Evolutionary conservation across 805 yeast species (phyloP).

Genomic region (Saccharomycopsis guyanensis): DNA sequence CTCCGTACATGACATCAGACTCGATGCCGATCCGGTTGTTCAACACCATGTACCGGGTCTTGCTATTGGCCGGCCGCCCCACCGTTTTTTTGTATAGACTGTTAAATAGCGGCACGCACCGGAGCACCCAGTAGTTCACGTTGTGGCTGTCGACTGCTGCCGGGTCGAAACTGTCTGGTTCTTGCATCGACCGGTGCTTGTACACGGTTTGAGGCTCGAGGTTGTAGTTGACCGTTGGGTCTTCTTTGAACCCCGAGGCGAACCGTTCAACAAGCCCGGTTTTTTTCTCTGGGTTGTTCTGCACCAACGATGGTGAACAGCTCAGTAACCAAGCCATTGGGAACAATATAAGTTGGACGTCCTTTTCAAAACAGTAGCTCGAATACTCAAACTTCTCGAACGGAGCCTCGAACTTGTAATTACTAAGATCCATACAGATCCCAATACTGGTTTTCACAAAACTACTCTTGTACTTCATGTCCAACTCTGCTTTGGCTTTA

Average conservation of each 20-base stretch:
- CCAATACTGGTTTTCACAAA: constrained; percentile 53
- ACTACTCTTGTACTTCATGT: constrained; percentile 5
- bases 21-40: constrained; percentile 81
- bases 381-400: constrained; percentile 71
- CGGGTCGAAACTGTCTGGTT: neutral
- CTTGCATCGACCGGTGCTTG: neutral
- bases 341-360: constrained; percentile 51
- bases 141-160: constrained; percentile 40
- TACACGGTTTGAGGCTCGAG: neutral
- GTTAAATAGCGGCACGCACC: constrained; percentile 57
- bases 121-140: constrained; percentile 64
- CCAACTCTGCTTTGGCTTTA: neutral
- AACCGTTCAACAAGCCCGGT: neutral
- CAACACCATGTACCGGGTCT: constrained; percentile 35
- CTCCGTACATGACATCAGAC: constrained; percentile 57
- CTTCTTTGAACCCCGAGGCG: neutral
- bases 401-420: constrained; percentile 76
- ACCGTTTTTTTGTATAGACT: constrained; percentile 24
- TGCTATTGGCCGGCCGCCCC: constrained; percentile 12
- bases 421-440: constrained; percentile 91
- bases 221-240: neutral
- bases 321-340: constrained; percentile 85
- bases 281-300: neutral
- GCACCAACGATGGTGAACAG: constrained; percentile 29
- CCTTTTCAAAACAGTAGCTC: constrained; percentile 37